Evolutionary conservation across 768 basidiomycete genomes (phyloP), one percentile per base, ranked within the genome.

Genomic region (Tephrocybe sp.): DNA sequence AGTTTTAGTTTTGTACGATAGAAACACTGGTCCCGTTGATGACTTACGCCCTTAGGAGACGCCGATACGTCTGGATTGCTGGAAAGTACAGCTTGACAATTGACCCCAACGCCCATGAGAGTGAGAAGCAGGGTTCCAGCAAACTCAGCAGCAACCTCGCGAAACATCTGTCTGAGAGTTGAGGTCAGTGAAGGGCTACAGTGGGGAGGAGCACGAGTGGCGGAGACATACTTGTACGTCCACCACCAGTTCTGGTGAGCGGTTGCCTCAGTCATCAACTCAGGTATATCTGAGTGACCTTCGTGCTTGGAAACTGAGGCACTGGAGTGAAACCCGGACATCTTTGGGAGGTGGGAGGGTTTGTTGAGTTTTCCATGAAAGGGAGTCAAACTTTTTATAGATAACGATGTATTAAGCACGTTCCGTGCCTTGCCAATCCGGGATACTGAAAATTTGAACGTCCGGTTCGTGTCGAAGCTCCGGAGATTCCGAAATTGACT

Each of bases 11-110:
- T 24, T 32, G 18, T 24, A 26, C 26, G n/a, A 16, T 4, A 22
- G 37, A 26, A n/a, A 30, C 15, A 18, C 19, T 19, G 15, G 26
- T 30, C 13, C 5, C 11, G 3, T 13, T 18, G 18, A 28, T 8
- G 28, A 58, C 77, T 51, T 55, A 82, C 82, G 47, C 82, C 82
- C 60, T 73, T 77, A 2, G 65, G 64, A 25, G 62, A 59, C 2
- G 77, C 49, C 12, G 78, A 53, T 27, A 81, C 77, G 7, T 51
- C 59, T 0, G 69, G 9, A 51, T 64, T 72, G 12, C 60, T 59
- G 1, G 77, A 77, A n/a, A 82, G 66, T 16, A 72, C 69, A 19
- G 70, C 71, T 59, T 82, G 80, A 56, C 78, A 80, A 40, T 72
- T 64, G 25, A 69, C 72, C 39, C 76, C 80, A 31, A 64, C 68